Conservation (phyloP, 2,329 filamentous ascomycete genomes). For the Penicillium sp. region DNA sequence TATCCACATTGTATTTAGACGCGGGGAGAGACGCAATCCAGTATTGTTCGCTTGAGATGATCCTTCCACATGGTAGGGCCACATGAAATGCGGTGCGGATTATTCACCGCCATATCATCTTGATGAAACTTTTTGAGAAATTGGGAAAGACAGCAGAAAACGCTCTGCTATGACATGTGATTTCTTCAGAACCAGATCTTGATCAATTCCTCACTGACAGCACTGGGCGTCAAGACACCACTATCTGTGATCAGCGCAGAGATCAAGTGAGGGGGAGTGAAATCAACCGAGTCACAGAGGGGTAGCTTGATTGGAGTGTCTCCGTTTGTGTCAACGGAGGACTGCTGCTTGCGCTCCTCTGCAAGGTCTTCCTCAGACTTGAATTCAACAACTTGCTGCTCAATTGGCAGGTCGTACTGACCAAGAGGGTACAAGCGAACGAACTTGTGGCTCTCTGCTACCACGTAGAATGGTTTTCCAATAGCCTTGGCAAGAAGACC, state of each 20-base stretch:
- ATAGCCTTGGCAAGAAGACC: constrained; percentile 66
- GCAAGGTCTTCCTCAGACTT: constrained; percentile 46
- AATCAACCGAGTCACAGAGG: constrained; percentile 38
- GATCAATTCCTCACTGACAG: constrained; percentile 59
- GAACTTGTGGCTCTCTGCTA: constrained; percentile 94
- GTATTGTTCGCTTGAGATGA: neutral
- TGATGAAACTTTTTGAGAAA: constrained; percentile 4
- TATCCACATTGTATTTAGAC: neutral
- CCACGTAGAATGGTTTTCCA: constrained; percentile 76
- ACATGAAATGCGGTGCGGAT: neutral
- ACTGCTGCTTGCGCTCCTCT: constrained; percentile 40
- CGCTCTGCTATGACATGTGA: neutral
- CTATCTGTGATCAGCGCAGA: constrained; percentile 58
- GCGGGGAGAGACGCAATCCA: neutral
- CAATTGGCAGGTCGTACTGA: constrained; percentile 71
- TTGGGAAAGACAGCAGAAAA: constrained; percentile 7
- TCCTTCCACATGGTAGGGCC: neutral
- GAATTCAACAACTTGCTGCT: constrained; percentile 70
- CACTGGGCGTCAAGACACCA: constrained; percentile 55
- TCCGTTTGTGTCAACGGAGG: constrained; percentile 16
- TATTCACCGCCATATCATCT: constrained; percentile 14
- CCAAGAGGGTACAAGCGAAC: constrained; percentile 74
- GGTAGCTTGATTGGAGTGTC: constrained; percentile 17
- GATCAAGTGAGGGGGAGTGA: constrained; percentile 53
- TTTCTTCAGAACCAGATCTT: constrained; percentile 48